Conservation (phyloP, 148 eudicot genomes). For the Arbutus unedo region DNA sequence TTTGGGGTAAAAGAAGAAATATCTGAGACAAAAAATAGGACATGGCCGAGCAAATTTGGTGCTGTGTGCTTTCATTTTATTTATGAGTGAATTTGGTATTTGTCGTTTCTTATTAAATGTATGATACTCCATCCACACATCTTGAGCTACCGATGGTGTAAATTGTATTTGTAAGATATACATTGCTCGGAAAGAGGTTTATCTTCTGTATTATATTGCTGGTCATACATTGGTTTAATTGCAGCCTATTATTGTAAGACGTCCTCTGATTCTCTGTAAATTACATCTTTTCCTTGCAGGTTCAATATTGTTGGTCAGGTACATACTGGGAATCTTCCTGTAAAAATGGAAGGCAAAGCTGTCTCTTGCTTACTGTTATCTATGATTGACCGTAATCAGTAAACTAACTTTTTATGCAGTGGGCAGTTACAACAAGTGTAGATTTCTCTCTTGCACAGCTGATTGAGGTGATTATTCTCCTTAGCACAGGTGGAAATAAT, state of each 20-base stretch:
- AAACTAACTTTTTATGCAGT: conserved; percentile 49
- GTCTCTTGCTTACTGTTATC: background rate
- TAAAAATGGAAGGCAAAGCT: conserved; percentile 4
- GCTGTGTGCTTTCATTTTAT: background rate
- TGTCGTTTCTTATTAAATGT: background rate
- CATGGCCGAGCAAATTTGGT: background rate
- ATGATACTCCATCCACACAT: background rate
- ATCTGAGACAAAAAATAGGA: background rate
- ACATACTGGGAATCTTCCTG: conserved; percentile 19
- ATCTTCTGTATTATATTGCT: background rate
- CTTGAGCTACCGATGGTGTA: background rate
- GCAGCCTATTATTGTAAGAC: background rate
- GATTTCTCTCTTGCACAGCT: conserved; percentile 88
- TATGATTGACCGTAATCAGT: conserved; percentile 8
- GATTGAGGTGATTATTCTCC: conserved; percentile 83
- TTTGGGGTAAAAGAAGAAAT: background rate
- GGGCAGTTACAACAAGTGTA: conserved; percentile 95
- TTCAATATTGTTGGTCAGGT: conserved; percentile 99
- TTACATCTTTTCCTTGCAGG: conserved; percentile 50
- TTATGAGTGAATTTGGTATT: background rate
- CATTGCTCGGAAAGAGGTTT: background rate
- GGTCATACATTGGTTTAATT: background rate
- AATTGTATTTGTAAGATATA: background rate
- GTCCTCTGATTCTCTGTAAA: background rate
- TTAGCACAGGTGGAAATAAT: conserved; percentile 88